Evolutionary conservation across 257 asterid genomes (phyloP), one percentile per base, ranked within the genome.

Genomic region (Fraxinus anomala): DNA sequence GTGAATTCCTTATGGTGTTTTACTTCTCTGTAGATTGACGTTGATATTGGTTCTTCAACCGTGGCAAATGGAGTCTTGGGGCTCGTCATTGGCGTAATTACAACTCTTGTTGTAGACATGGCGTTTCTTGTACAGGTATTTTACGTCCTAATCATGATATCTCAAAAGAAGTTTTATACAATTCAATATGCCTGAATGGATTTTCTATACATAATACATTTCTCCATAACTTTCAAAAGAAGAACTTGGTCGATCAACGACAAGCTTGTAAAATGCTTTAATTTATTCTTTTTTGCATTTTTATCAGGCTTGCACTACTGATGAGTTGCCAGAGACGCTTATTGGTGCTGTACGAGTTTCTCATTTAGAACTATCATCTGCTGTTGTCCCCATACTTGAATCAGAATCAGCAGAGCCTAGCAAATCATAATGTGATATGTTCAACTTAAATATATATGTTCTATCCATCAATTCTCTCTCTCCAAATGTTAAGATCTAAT

Each of bases 21-120:
- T 51, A 61, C n/a, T 39, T 70, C 68, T 86, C 37, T 88, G 87
- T 84, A 95, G 99, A 76, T 95, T 85, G 99, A 95, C 79, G 90
- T 95, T 19, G 99, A 95, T 82, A 92, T 95, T 82, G 99, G 99
- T 74, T 95, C 98, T 51, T 93, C 98, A 17, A 91, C 99, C 56
- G 99, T 91, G 74, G 98, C 98, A 79, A 95, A 93, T 83, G 99
- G 99, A 82, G 99, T 95, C 73, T 84, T 96, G 85, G 99, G 99
- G 73, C 97, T 96, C 80, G 99, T 96, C 72, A 72, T 92, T 82
- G 99, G 99, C 5, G 97, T 94, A 65, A 88, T 96, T 54, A 92
- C 99, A 8, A 4, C 97, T 26, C 96, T 94, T 76, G 99, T 93
- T 34, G 97, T 96, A 59, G 99, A 96, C 83, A 93, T 96, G 98